These are phyloP conservation scores for Pholiota molesta DNA, from an alignment of 768 basidiomycete genomes.

Conservation along the genomic window DNA sequence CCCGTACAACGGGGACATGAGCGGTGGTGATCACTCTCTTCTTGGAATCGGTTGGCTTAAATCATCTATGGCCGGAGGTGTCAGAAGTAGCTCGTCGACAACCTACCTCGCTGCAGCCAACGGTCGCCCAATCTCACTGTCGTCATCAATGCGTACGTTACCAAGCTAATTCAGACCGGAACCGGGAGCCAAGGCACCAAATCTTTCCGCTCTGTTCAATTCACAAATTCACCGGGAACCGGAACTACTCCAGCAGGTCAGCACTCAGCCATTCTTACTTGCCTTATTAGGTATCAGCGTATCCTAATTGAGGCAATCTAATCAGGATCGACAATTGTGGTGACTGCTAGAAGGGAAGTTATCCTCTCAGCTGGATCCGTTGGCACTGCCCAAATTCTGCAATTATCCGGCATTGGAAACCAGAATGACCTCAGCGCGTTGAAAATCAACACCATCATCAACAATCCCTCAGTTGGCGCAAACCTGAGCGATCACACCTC, in stretches of 20 bases:
- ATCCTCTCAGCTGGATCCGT: conserved; percentile 41
- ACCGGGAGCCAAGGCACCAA: conserved; percentile 6
- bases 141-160: conserved; percentile 35
- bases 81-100: conserved; percentile 39
- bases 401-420: conserved; percentile 48
- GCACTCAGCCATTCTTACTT: background rate
- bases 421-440: conserved; percentile 32
- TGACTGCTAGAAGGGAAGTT: conserved; percentile 33
- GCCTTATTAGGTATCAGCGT: background rate
- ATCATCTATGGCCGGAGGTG: conserved; percentile 31
- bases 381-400: conserved; percentile 33
- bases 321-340: background rate
- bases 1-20: conserved; percentile 37
- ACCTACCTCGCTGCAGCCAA: conserved; percentile 34
- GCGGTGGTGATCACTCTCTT: conserved; percentile 29
- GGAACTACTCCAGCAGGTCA: background rate
- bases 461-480: conserved; percentile 44
- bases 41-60: conserved; percentile 40
- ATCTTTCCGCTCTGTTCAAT: conserved; percentile 28
- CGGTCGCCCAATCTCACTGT: conserved; percentile 36
- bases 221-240: conserved; percentile 3
- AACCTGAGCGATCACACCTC: conserved; percentile 48
- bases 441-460: conserved; percentile 38
- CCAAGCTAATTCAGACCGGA: conserved; percentile 26
- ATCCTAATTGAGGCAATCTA: background rate